Conservation (phyloP, 2,329 filamentous ascomycete species). For the Pyrenophora graminea region DNA sequence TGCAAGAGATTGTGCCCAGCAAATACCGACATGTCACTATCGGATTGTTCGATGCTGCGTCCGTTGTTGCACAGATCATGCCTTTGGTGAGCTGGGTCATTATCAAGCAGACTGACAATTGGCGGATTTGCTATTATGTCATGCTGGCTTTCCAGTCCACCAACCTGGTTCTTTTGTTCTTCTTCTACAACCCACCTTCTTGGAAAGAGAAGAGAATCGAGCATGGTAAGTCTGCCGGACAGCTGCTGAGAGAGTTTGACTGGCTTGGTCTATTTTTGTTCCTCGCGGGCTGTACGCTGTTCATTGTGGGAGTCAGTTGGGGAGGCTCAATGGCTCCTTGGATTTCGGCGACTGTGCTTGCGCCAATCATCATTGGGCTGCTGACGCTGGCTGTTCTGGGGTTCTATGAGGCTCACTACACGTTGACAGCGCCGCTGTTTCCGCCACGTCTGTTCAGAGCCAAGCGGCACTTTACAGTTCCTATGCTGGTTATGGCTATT, state of each 20-base stretch:
- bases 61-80: conserved; percentile 40
- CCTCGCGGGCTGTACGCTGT: conserved; percentile 34
- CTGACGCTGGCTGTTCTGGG: conserved; percentile 29
- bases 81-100: conserved; percentile 38
- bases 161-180: conserved; percentile 27
- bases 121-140: conserved; percentile 38
- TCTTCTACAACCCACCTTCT: conserved; percentile 46
- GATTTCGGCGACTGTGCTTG: conserved; percentile 28
- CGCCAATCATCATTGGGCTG: conserved; percentile 33
- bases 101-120: conserved; percentile 35
- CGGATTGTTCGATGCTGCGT: conserved; percentile 42
- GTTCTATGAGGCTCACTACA: conserved; percentile 35
- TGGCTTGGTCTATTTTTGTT: conserved; percentile 36
- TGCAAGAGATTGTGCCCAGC: conserved; percentile 48
- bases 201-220: conserved; percentile 43
- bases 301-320: conserved; percentile 39
- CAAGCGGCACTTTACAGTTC: conserved; percentile 33
- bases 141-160: conserved; percentile 41
- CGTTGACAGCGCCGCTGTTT: conserved; percentile 32
- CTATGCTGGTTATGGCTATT: conserved; percentile 39
- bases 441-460: conserved; percentile 38
- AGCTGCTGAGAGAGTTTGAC: conserved; percentile 34
- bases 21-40: conserved; percentile 47
- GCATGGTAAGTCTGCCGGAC: conserved; percentile 29
- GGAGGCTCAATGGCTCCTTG: conserved; percentile 34